A percentile compares a stretch with the other conserved stretches of the same genome.
Conservation (phyloP, 2,329 filamentous ascomycete species). For the Colletotrichum magnum region DNA sequence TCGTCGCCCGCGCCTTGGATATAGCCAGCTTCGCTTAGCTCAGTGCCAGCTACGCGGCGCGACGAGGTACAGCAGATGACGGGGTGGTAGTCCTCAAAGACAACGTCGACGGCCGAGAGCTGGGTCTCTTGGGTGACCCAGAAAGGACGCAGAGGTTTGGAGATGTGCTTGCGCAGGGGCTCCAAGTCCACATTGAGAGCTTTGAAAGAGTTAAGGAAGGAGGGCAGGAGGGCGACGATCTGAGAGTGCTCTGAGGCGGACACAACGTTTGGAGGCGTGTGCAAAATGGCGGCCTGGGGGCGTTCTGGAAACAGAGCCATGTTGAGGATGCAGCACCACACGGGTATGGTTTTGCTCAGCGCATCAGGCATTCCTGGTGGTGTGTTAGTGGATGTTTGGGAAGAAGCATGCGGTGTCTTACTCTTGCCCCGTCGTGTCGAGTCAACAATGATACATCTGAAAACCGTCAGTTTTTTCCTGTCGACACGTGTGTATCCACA, state of each 20-base stretch:
- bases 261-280: constrained; percentile 80
- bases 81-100: constrained; percentile 75
- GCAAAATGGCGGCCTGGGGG: constrained; percentile 60
- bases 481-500: neutral
- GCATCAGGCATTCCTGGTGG: constrained; percentile 87
- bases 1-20: constrained; percentile 97
- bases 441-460: constrained; percentile 86
- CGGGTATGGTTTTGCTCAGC: constrained; percentile 91
- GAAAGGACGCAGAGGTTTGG: constrained; percentile 81
- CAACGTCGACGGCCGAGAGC: constrained; percentile 51
- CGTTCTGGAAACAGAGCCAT: constrained; percentile 78
- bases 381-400: constrained; percentile 30
- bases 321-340: constrained; percentile 94
- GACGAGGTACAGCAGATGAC: constrained; percentile 91
- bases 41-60: constrained; percentile 76
- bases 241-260: constrained; percentile 84
- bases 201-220: constrained; percentile 65
- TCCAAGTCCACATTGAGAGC: constrained; percentile 73
- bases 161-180: constrained; percentile 67
- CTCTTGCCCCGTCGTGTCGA: constrained; percentile 93
- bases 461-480: neutral
- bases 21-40: constrained; percentile 76
- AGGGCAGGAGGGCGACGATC: constrained; percentile 74
- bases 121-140: constrained; percentile 84
- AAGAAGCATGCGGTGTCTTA: constrained; percentile 51